These are phyloP conservation scores for Pythium vanterpoolii DNA, from an alignment of 352 stramenopile genomes.

Conservation along the genomic window DNA sequence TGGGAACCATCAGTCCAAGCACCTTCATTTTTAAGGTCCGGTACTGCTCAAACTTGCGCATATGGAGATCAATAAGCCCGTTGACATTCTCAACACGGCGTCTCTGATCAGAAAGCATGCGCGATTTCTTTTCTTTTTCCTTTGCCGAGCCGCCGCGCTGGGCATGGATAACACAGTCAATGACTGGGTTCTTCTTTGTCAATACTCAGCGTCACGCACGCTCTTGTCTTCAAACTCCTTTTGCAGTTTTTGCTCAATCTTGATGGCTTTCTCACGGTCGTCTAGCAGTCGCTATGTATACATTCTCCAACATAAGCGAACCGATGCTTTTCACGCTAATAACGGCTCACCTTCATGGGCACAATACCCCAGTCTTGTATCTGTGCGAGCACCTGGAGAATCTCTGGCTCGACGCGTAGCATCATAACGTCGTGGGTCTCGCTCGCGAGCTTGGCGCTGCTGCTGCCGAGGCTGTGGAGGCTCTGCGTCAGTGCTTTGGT, in stretches of 20 bases:
- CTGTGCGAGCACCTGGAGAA: conserved; percentile 64
- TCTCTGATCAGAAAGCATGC: conserved; percentile 81
- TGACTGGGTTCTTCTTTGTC: no score
- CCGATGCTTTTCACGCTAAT: not conserved
- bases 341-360: conserved; percentile 59
- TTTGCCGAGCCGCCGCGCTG: conserved; percentile 45
- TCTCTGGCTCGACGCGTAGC: conserved; percentile 57
- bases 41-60: conserved; percentile 69
- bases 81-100: conserved; percentile 84
- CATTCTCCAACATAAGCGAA: not conserved
- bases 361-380: conserved; percentile 84
- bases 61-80: conserved; percentile 63
- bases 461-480: conserved; percentile 43
- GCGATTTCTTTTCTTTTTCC: conserved; percentile 79
- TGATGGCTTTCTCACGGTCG: conserved; percentile 77
- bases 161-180: not conserved
- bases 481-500: conserved; percentile 40
- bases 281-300: conserved; percentile 59
- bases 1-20: no score
- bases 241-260: conserved; percentile 73
- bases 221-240: conserved; percentile 71
- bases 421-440: conserved; percentile 82
- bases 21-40: conserved; percentile 82
- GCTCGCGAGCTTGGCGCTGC: conserved; percentile 43
- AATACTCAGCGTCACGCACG: no score